Evolutionary conservation across 2,329 filamentous ascomycete genomes (phyloP).

Genomic region (Rhynchosporium secalis): DNA sequence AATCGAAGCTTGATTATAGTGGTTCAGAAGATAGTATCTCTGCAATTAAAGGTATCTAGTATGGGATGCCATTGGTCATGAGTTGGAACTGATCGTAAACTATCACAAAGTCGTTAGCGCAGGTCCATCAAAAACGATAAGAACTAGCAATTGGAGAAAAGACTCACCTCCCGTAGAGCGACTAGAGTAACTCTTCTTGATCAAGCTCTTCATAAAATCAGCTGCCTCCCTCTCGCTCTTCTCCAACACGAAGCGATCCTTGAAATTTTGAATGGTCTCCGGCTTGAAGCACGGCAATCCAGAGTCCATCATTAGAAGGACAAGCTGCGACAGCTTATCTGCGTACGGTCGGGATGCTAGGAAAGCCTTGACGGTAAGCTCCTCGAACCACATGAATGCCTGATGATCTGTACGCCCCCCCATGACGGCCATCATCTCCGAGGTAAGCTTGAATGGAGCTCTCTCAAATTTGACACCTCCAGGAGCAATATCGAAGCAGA

Average conservation of each 20-base stretch:
- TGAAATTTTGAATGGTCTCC: conserved; percentile 89
- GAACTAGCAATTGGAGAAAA: neutral
- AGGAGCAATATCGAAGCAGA: conserved; percentile 98
- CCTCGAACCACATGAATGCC: conserved; percentile 93
- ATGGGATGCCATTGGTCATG: conserved; percentile 95
- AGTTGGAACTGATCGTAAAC: conserved; percentile 98
- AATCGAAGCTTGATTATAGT: neutral
- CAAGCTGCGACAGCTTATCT: conserved; percentile 86
- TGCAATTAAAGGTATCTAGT: conserved; percentile 42
- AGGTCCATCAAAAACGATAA: neutral
- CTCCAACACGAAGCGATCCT: conserved; percentile 88
- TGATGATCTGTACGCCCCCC: conserved; percentile 82
- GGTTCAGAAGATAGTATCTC: neutral
- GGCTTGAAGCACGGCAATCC: conserved; percentile 98
- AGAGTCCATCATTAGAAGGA: conserved; percentile 92
- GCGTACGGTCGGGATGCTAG: conserved; percentile 82
- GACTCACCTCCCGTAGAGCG: conserved; percentile 69
- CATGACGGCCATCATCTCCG: conserved; percentile 99
- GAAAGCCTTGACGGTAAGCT: conserved; percentile 94
- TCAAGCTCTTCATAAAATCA: conserved; percentile 86
- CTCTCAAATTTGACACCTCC: conserved; percentile 97
- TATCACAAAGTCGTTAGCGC: conserved; percentile 12
- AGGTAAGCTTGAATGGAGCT: conserved; percentile 95
- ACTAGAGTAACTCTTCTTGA: conserved; percentile 87
- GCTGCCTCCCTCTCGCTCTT: conserved; percentile 90